Evolutionary conservation across 2,329 filamentous ascomycete species (phyloP).

Genomic region (Bretziella fagacearum): DNA sequence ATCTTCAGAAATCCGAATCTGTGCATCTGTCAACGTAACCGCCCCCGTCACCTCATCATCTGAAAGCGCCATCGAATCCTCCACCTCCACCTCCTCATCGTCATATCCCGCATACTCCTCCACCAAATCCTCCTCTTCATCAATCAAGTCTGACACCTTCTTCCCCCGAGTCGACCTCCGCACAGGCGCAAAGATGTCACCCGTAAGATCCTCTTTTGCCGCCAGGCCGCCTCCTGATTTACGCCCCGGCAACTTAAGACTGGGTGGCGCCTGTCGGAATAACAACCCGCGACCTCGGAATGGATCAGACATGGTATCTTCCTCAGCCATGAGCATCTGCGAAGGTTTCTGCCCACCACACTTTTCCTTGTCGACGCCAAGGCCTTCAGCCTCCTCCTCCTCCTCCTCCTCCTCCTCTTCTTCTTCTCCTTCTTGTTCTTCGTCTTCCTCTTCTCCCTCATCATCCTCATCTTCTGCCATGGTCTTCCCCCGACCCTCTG

Average conservation of each 20-base stretch:
- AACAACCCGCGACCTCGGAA: slow-evolving; percentile 4
- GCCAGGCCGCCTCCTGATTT: slow-evolving; percentile 4
- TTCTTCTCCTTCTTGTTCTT: not conserved
- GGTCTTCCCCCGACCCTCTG: not conserved
- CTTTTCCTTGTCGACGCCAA: slow-evolving; percentile 1
- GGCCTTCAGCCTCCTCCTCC: not conserved
- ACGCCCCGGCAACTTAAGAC: slow-evolving; percentile 11
- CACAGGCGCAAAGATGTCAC: slow-evolving; percentile 14
- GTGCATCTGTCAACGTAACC: slow-evolving; percentile 9
- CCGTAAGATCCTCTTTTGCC: slow-evolving; percentile 11
- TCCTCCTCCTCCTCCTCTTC: not conserved
- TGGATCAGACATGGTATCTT: slow-evolving; percentile 16
- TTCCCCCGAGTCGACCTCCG: slow-evolving; percentile 8
- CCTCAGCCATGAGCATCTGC: slow-evolving; percentile 23
- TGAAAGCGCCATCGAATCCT: slow-evolving; percentile 10
- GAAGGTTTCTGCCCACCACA: slow-evolving; percentile 17
- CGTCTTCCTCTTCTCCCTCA: not conserved
- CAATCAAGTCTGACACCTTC: not conserved
- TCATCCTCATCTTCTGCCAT: not conserved
- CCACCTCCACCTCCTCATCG: slow-evolving; percentile 8
- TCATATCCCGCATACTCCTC: slow-evolving; percentile 16
- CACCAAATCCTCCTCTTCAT: slow-evolving; percentile 11
- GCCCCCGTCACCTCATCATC: slow-evolving; percentile 14
- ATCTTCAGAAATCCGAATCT: slow-evolving; percentile 10
- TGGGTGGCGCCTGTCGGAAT: slow-evolving; percentile 12